phyloP scores from a whole-genome alignment of 164 flowering plant species.

The Macadamia tetraphylla region DNA sequence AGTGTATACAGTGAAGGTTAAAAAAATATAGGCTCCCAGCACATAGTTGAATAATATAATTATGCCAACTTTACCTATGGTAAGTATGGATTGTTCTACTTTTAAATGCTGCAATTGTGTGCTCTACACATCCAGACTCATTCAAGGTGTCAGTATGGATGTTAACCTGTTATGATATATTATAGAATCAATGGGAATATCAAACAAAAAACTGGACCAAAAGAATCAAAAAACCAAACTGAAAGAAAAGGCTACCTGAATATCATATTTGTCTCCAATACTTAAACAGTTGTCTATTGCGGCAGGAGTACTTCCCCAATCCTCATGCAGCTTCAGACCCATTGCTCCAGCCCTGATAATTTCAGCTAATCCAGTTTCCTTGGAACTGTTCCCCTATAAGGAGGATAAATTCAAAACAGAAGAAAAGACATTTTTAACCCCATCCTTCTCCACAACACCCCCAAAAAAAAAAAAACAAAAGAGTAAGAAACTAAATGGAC shows the following conservation, averaged over 20 bases:
- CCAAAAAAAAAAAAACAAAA: too few relatives aligned
- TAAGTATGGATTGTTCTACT: conserved; percentile 91
- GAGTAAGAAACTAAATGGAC: background rate
- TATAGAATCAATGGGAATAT: background rate
- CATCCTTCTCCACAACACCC: too few relatives aligned
- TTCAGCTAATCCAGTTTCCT: conserved; percentile 71
- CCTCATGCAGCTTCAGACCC: conserved; percentile 98
- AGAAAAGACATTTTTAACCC: background rate
- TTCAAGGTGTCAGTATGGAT: conserved; percentile 97
- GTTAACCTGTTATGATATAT: conserved; percentile 55
- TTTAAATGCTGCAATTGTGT: conserved; percentile 84
- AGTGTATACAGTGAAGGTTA: too few relatives aligned
- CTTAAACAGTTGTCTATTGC: conserved; percentile 88
- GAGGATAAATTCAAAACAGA: conserved; percentile 5
- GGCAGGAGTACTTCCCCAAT: conserved; percentile 98
- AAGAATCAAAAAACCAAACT: background rate
- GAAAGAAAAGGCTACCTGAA: conserved; percentile 45
- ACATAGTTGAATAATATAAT: background rate
- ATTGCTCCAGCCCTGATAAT: conserved; percentile 90
- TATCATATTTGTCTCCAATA: conserved; percentile 74
- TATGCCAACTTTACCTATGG: conserved; percentile 59
- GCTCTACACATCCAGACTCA: conserved; percentile 99
- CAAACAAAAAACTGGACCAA: background rate
- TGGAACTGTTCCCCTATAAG: conserved; percentile 76
- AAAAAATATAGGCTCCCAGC: too few relatives aligned